Evolutionary conservation across 1,284 basidiomycete genomes (phyloP).

Genomic region (Takashimella tepidaria): DNA sequence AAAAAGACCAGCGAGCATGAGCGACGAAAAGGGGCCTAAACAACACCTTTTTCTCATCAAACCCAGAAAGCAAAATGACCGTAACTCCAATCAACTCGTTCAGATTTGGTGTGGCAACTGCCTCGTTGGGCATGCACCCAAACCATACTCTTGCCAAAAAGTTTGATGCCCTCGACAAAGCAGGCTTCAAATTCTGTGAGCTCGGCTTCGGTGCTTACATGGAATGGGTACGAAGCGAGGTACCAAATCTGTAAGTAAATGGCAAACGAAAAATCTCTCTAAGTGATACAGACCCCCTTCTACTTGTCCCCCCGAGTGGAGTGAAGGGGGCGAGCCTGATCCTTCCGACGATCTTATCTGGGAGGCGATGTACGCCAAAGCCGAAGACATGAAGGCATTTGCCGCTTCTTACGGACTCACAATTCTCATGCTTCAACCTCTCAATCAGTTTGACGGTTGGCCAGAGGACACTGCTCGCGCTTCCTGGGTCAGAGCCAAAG

Average conservation of each 20-base stretch:
- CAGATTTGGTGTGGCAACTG: slow-evolving; percentile 10
- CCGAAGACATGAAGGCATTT: slow-evolving; percentile 3
- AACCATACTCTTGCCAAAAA: slow-evolving; percentile 18
- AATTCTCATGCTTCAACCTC: slow-evolving; percentile 13
- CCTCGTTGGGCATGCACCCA: slow-evolving; percentile 17
- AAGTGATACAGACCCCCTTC: slow-evolving; percentile 4
- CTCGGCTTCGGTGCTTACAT: slow-evolving; percentile 17
- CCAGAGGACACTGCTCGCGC: neutral
- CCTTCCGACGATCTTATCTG: slow-evolving; percentile 12
- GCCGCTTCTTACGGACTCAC: slow-evolving; percentile 6
- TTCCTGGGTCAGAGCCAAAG: slow-evolving; percentile 12
- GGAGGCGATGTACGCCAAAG: slow-evolving; percentile 9
- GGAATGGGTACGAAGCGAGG: slow-evolving; percentile 14
- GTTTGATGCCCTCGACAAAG: slow-evolving; percentile 15
- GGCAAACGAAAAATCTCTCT: too few relatives aligned
- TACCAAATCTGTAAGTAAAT: slow-evolving; percentile 13
- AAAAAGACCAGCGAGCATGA: too few relatives aligned
- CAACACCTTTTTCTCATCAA: too few relatives aligned
- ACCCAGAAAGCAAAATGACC: neutral
- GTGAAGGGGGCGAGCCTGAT: slow-evolving; percentile 17
- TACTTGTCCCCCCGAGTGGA: slow-evolving; percentile 9
- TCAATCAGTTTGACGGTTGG: slow-evolving; percentile 19
- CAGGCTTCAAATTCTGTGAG: slow-evolving; percentile 13
- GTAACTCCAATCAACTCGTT: neutral
- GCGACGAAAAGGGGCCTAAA: too few relatives aligned